Conservation (phyloP, 768 basidiomycete genomes). For the Austroboletus eburneus region DNA sequence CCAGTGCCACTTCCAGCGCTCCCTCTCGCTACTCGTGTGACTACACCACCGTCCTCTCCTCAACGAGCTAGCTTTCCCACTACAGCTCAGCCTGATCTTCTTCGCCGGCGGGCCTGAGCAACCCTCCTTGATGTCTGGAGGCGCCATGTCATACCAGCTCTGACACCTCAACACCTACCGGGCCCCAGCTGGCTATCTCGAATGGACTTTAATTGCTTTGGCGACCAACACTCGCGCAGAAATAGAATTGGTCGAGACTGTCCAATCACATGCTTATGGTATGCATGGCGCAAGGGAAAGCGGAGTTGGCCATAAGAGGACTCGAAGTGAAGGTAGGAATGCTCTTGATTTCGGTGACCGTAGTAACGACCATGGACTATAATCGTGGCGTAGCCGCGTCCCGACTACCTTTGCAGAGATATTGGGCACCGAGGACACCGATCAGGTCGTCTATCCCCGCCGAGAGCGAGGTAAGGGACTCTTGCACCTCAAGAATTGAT, state of each 20-base stretch:
- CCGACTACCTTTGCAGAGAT: constrained; percentile 20
- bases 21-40: constrained; percentile 25
- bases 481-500: not conserved
- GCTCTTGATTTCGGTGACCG: constrained; percentile 34
- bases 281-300: not conserved
- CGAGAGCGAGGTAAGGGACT: constrained; percentile 17
- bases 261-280: not conserved
- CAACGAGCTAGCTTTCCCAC: constrained; percentile 6
- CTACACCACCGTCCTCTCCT: constrained; percentile 22
- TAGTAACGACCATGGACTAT: constrained; percentile 15
- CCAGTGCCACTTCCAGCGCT: constrained; percentile 29
- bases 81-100: constrained; percentile 21
- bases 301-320: constrained; percentile 45
- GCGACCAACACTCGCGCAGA: constrained; percentile 15
- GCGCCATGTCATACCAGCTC: constrained; percentile 52
- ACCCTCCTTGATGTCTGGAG: constrained; percentile 65
- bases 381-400: constrained; percentile 23
- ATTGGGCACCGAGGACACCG: constrained; percentile 14
- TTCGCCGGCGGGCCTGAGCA: constrained; percentile 62
- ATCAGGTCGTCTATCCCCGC: constrained; percentile 30
- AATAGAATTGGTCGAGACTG: constrained; percentile 13
- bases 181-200: constrained; percentile 32
- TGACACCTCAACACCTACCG: constrained; percentile 34
- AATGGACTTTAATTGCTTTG: constrained; percentile 31
- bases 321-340: constrained; percentile 41